These are phyloP conservation scores for Russula ochroleuca DNA, from an alignment of 768 basidiomycete species.

Conservation along the genomic window DNA sequence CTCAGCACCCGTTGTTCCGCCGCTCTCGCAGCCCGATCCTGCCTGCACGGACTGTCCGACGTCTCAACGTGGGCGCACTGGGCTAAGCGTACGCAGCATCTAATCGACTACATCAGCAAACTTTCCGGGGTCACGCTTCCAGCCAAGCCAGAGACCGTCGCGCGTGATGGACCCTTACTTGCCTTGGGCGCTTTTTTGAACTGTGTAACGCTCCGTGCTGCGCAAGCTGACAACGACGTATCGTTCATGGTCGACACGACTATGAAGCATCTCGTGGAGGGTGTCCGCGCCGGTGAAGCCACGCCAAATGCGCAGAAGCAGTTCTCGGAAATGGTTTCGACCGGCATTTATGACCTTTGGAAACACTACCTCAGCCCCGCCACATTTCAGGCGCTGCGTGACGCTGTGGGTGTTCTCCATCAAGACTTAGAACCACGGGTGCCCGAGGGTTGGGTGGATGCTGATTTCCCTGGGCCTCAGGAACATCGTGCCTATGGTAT, in stretches of 20 bases:
- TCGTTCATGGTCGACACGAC: conserved; percentile 9
- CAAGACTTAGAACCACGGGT: not conserved
- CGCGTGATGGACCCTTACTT: conserved; percentile 10
- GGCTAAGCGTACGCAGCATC: conserved; percentile 5
- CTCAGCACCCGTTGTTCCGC: conserved; percentile 13
- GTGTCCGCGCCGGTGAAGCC: not conserved
- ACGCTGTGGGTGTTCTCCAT: not conserved
- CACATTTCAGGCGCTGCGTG: not conserved
- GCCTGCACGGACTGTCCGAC: conserved; percentile 16
- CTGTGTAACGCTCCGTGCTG: not conserved
- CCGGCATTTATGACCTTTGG: not conserved
- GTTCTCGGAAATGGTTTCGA: not conserved
- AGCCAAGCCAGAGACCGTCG: not conserved
- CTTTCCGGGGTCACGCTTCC: not conserved
- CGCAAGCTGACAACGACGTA: not conserved
- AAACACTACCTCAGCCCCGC: not conserved
- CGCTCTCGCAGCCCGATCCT: conserved; percentile 9
- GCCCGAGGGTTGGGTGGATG: not conserved
- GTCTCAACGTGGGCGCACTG: not conserved
- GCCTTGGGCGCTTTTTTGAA: not conserved
- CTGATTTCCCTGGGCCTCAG: not conserved
- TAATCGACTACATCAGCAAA: not conserved
- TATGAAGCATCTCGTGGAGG: conserved; percentile 9
- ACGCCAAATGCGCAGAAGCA: conserved; percentile 3
- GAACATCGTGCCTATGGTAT: not conserved